Evolutionary conservation across 1,284 basidiomycete species (phyloP).

Genomic region (Malassezia furfur): DNA sequence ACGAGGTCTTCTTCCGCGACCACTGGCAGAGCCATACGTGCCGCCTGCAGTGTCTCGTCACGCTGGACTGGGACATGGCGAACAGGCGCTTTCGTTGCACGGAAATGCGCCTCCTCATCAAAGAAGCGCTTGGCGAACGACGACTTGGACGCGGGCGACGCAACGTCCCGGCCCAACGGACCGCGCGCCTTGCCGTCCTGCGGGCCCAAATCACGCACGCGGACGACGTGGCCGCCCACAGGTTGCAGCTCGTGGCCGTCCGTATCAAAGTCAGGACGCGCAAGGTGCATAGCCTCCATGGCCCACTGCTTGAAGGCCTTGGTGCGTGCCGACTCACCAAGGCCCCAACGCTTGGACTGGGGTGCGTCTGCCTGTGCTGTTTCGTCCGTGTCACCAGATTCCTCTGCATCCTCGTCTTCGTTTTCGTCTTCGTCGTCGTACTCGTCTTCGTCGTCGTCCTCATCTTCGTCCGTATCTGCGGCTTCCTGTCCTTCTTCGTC

Average conservation of each 20-base stretch:
- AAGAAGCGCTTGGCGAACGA: slow-evolving; percentile 29
- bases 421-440: slow-evolving; percentile 3
- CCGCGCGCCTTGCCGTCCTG: slow-evolving; percentile 42
- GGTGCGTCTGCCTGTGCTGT: slow-evolving; percentile 19
- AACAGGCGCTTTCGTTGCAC: not conserved
- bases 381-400: slow-evolving; percentile 10
- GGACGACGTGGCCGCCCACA: slow-evolving; percentile 32
- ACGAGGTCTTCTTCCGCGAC: slow-evolving; percentile 87
- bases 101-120: slow-evolving; percentile 13
- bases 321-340: not conserved
- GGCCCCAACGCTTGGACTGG: slow-evolving; percentile 6
- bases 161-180: slow-evolving; percentile 36
- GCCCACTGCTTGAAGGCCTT: slow-evolving; percentile 46
- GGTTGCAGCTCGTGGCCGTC: slow-evolving; percentile 25
- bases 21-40: slow-evolving; percentile 74
- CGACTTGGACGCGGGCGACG: slow-evolving; percentile 18
- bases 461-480: slow-evolving; percentile 8
- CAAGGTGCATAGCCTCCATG: slow-evolving; percentile 32
- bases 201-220: slow-evolving; percentile 37
- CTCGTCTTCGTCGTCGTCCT: not conserved
- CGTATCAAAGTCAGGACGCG: slow-evolving; percentile 1
- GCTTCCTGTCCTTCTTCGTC: slow-evolving; percentile 2
- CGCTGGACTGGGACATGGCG: slow-evolving; percentile 18
- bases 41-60: slow-evolving; percentile 31
- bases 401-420: slow-evolving; percentile 18